phyloP scores from a whole-genome alignment of 768 basidiomycete genomes.

The Podaxis carcinomalis region DNA sequence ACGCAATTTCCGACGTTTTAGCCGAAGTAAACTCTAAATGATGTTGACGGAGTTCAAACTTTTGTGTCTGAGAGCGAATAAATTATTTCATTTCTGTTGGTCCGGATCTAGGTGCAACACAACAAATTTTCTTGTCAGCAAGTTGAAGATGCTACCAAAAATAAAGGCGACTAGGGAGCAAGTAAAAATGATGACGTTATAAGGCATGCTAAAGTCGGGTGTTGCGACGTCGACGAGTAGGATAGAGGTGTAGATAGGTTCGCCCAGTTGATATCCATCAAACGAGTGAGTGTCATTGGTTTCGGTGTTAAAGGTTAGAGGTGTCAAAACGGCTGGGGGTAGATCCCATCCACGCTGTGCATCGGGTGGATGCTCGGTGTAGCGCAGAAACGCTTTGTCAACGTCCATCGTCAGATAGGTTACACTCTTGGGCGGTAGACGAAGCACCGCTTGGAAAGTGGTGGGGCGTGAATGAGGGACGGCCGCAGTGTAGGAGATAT shows the following conservation, averaged over 20 bases:
- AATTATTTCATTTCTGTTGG: background rate
- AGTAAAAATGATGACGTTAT: conserved; percentile 98
- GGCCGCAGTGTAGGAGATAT: conserved; percentile 65
- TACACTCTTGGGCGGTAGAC: conserved; percentile 64
- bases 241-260: conserved; percentile 58
- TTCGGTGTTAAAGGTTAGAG: conserved; percentile 19
- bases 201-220: conserved; percentile 99
- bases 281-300: conserved; percentile 16
- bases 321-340: conserved; percentile 76
- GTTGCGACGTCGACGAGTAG: conserved; percentile 93
- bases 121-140: conserved; percentile 79
- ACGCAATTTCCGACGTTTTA: background rate
- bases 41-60: background rate
- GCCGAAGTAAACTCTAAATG: background rate
- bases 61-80: background rate
- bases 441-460: conserved; percentile 66
- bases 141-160: conserved; percentile 90
- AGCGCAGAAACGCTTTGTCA: conserved; percentile 81
- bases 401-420: conserved; percentile 69
- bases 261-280: conserved; percentile 34
- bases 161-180: conserved; percentile 88
- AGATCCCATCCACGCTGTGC: conserved; percentile 94
- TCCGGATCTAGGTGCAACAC: conserved; percentile 30
- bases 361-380: conserved; percentile 95
- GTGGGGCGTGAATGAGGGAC: conserved; percentile 71